Percentiles rank a stretch among this genome's conserved stretches.
Evolutionary conservation across 1,284 basidiomycete species (phyloP).

Genomic region (Malassezia pachydermatis): DNA sequence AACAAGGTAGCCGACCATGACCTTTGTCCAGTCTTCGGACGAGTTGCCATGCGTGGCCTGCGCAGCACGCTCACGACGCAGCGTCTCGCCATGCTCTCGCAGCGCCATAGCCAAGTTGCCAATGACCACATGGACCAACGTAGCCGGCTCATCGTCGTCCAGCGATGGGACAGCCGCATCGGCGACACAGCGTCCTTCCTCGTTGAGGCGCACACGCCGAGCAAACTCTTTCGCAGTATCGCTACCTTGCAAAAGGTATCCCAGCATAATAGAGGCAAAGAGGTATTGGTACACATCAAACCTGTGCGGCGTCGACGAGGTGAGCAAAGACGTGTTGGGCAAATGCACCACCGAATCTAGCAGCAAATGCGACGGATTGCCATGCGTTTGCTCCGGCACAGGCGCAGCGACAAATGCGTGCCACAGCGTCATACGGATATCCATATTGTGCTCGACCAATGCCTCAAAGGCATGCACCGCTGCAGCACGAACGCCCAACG

Average conservation of each 20-base stretch:
- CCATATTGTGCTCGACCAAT: slow-evolving; percentile 48
- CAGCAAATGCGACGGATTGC: slow-evolving; percentile 13
- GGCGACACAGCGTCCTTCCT: slow-evolving; percentile 30
- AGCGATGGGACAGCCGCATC: slow-evolving; percentile 17
- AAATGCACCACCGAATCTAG: slow-evolving; percentile 12
- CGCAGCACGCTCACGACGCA: slow-evolving; percentile 33
- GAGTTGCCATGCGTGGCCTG: slow-evolving; percentile 18
- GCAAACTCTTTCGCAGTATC: slow-evolving; percentile 55
- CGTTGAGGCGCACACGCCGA: slow-evolving; percentile 50
- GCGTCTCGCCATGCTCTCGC: slow-evolving; percentile 51
- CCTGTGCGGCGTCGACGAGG: slow-evolving; percentile 16
- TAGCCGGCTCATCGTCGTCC: slow-evolving; percentile 52
- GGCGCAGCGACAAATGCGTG: slow-evolving; percentile 52
- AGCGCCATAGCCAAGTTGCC: slow-evolving; percentile 59
- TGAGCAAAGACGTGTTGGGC: slow-evolving; percentile 36
- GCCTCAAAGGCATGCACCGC: slow-evolving; percentile 37
- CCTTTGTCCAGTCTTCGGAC: slow-evolving; percentile 61
- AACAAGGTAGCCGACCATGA: slow-evolving; percentile 75
- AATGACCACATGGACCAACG: slow-evolving; percentile 54
- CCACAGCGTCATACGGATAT: slow-evolving; percentile 50
- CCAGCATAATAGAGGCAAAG: slow-evolving; percentile 44
- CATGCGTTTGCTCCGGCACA: slow-evolving; percentile 11
- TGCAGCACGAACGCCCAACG: slow-evolving; percentile 26
- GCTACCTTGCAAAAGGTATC: slow-evolving; percentile 53
- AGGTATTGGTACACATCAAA: slow-evolving; percentile 53